A percentile compares a stretch with the other conserved stretches of the same genome.
Evolutionary conservation across 345 rosid species (phyloP).

Genomic region (Arabidopsis arenosa): DNA sequence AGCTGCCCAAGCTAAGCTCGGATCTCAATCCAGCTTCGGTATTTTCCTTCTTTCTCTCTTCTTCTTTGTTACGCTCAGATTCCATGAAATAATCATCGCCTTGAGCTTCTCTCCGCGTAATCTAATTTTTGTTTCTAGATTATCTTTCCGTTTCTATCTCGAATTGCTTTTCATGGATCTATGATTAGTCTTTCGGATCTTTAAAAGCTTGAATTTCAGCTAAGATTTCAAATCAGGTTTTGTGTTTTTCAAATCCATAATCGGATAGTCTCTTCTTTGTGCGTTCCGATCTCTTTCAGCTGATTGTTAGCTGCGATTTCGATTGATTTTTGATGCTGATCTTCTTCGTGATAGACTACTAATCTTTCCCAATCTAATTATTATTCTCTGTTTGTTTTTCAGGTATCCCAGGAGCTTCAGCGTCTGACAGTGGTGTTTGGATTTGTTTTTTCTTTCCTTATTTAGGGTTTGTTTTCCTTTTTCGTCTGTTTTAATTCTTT

Average conservation of each 20-base stretch:
- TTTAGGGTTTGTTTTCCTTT: slow-evolving; percentile 17
- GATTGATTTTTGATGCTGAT: slow-evolving; percentile 2
- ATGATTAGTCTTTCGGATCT: slow-evolving; percentile 18
- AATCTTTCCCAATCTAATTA: neutral
- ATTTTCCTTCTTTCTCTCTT: slow-evolving; percentile 15
- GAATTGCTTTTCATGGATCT: slow-evolving; percentile 26
- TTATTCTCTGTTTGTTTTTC: neutral
- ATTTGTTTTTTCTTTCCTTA: neutral
- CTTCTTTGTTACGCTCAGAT: neutral
- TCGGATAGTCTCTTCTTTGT: neutral
- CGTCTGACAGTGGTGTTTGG: neutral
- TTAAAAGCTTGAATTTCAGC: neutral
- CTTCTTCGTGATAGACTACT: neutral
- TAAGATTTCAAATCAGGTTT: neutral
- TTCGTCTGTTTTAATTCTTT: neutral
- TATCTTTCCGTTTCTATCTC: neutral
- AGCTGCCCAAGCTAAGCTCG: slow-evolving; percentile 29
- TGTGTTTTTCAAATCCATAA: slow-evolving; percentile 5
- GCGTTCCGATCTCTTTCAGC: slow-evolving; percentile 11
- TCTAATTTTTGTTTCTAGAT: neutral
- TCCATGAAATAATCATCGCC: neutral
- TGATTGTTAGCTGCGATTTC: neutral
- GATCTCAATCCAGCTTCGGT: slow-evolving; percentile 26
- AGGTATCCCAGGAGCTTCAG: slow-evolving; percentile 1
- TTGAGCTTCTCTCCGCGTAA: neutral